phyloP scores from a whole-genome alignment of 2,329 filamentous ascomycete species.

The Colletotrichum sojae region DNA sequence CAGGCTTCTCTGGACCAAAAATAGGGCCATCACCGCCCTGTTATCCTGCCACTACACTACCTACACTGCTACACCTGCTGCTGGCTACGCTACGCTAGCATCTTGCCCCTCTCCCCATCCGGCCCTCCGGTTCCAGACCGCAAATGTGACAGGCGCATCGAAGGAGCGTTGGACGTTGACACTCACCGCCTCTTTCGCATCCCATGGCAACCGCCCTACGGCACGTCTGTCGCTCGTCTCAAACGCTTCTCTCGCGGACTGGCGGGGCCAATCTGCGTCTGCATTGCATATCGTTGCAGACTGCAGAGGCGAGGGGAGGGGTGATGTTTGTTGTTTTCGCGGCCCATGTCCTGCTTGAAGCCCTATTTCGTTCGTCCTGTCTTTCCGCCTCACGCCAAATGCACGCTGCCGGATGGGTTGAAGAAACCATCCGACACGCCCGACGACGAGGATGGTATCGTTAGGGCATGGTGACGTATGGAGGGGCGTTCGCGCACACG shows the following conservation, averaged over 20 bases:
- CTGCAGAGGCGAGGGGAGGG: constrained; percentile 35
- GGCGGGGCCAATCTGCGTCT: constrained; percentile 38
- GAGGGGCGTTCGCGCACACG: constrained; percentile 27
- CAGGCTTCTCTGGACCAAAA: constrained; percentile 29
- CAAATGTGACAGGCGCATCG: constrained; percentile 38
- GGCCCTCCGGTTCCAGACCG: constrained; percentile 33
- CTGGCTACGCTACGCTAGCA: background rate
- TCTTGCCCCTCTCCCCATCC: constrained; percentile 13
- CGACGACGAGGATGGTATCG: constrained; percentile 7
- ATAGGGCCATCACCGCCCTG: constrained; percentile 21
- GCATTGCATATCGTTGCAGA: constrained; percentile 41
- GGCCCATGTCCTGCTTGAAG: constrained; percentile 10
- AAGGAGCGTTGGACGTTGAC: constrained; percentile 9
- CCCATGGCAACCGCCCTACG: constrained; percentile 38
- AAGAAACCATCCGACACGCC: constrained; percentile 20
- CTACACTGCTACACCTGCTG: background rate
- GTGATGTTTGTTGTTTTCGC: constrained; percentile 16
- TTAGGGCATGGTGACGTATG: constrained; percentile 40
- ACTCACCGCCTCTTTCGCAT: constrained; percentile 40
- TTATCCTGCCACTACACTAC: background rate
- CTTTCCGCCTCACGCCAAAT: constrained; percentile 8
- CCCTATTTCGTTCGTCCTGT: constrained; percentile 31
- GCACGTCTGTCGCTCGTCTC: constrained; percentile 1
- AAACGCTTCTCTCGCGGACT: constrained; percentile 21
- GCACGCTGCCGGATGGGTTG: constrained; percentile 29